Base-by-base conservation (phyloP, 2,329 filamentous ascomycete species). In the Stachybotrys chlorohalonatus region DNA sequence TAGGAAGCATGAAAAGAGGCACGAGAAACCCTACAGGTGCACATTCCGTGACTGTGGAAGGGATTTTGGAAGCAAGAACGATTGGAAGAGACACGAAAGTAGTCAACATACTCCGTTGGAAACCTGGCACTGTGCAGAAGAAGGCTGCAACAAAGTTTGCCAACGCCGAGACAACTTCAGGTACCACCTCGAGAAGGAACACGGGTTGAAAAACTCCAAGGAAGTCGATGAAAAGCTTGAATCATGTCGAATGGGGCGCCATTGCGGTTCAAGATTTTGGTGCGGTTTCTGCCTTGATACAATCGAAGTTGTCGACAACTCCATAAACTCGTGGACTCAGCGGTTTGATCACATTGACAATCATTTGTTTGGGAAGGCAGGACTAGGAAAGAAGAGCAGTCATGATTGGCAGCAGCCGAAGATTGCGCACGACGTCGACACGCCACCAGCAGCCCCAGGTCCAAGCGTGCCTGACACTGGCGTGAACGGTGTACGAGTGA, bases 11-110 rank as follows among this genome's bases (percentile, higher is more conserved):
- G 75, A 82, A 68, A 93, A 90, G 66, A 83, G 91, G 1, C 92
- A 96, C 67, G 78, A 82, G 7, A 85, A 84, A 59, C 92, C 90
- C 0, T 96, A 93, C 58, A 85, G 84, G 11, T 96, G 92, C 68
- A 95, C 90, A 0, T 88, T 85, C 59, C 70, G 75, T 8, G 70
- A 73, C 32, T 96, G 92, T 64, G 68, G 71, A 51, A 91, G 90
- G 64, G 75, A 67, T 0, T 96, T 96, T 61, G 92, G 92, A n/a
- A 92, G 88, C 68, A 95, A 96, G 66, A 92, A 90, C 56, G 92
- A 96, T 69, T 96, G 84, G 92, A 95, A 95, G 66, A 83, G 92
- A 1, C 92, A 96, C 64, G 93, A 96, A 64, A 87, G 84, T 59
- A 84, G 81, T 15, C 87, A 93, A 63, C 91, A 96, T 66, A 83